Evolutionary conservation across 768 basidiomycete genomes (phyloP).

Genomic region (Russula olivacea): DNA sequence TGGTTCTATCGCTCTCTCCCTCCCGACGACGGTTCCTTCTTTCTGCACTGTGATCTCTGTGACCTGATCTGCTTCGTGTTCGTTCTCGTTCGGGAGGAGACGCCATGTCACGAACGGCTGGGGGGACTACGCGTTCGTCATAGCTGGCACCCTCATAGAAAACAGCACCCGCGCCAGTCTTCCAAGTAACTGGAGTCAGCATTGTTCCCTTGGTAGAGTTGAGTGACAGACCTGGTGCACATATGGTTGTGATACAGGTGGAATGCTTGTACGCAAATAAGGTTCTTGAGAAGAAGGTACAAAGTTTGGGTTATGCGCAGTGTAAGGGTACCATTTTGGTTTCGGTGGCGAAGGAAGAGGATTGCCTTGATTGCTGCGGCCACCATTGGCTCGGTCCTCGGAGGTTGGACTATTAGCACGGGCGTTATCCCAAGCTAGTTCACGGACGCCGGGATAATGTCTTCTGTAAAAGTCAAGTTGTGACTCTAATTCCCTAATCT

Average conservation of each 20-base stretch:
- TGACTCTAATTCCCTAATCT: conserved; percentile 14
- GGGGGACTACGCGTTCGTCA: conserved; percentile 20
- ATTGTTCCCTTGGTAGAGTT: neutral
- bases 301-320: conserved; percentile 14
- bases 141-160: conserved; percentile 18
- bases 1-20: conserved; percentile 9
- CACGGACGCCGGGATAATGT: conserved; percentile 16
- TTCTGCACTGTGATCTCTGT: conserved; percentile 17
- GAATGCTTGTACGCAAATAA: conserved; percentile 15
- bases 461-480: conserved; percentile 15
- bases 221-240: conserved; percentile 14
- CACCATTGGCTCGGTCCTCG: conserved; percentile 9
- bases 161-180: conserved; percentile 19
- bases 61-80: conserved; percentile 11
- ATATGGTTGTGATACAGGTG: conserved; percentile 14
- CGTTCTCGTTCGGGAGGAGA: conserved; percentile 3
- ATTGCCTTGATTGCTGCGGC: conserved; percentile 6
- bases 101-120: conserved; percentile 10
- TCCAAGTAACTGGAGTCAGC: neutral
- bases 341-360: conserved; percentile 18
- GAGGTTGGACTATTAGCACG: neutral
- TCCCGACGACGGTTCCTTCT: conserved; percentile 16
- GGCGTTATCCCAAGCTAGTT: conserved; percentile 10
- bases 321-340: conserved; percentile 14
- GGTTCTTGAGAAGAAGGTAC: conserved; percentile 16